Evolutionary conservation across 202 grass and related monocot genomes (phyloP).

Genomic region (Sporobolus alterniflorus): DNA sequence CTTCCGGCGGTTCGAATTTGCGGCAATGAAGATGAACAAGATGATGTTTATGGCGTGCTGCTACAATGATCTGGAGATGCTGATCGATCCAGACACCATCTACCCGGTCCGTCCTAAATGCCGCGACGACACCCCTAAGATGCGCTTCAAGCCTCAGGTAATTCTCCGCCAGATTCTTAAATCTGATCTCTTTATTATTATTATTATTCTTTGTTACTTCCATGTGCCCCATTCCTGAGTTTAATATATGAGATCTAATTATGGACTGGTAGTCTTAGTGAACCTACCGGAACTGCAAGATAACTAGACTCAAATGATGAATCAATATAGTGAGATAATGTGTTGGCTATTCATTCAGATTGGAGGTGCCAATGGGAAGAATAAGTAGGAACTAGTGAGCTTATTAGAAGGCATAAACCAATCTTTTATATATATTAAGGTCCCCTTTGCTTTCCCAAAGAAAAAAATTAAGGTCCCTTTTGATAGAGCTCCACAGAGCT

Average conservation of each 20-base stretch:
- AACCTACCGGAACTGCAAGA: slow-evolving; percentile 12
- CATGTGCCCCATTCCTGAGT: no score
- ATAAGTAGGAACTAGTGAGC: no score
- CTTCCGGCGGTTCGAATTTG: not conserved
- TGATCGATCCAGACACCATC: slow-evolving; percentile 77
- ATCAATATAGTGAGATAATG: no score
- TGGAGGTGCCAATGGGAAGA: no score
- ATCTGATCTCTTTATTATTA: not conserved
- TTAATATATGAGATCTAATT: slow-evolving; percentile 2
- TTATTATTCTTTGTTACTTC: not conserved
- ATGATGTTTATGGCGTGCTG: slow-evolving; percentile 78
- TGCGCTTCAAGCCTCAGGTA: slow-evolving; percentile 83
- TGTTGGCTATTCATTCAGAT: no score
- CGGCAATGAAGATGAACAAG: slow-evolving; percentile 16
- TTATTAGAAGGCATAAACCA: no score
- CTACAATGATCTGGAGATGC: slow-evolving; percentile 71
- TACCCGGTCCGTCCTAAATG: slow-evolving; percentile 77
- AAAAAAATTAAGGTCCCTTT: no score
- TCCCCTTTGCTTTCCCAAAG: no score
- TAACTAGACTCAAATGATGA: not conserved
- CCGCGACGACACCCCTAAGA: slow-evolving; percentile 66
- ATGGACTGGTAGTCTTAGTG: not conserved
- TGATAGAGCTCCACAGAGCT: no score
- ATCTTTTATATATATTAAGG: no score
- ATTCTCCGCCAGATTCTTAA: not conserved